Percentiles rank a stretch among this genome's conserved stretches.
These are phyloP conservation scores for Epichloe glyceriae DNA, from an alignment of 2,329 filamentous ascomycete genomes.

Conservation along the genomic window DNA sequence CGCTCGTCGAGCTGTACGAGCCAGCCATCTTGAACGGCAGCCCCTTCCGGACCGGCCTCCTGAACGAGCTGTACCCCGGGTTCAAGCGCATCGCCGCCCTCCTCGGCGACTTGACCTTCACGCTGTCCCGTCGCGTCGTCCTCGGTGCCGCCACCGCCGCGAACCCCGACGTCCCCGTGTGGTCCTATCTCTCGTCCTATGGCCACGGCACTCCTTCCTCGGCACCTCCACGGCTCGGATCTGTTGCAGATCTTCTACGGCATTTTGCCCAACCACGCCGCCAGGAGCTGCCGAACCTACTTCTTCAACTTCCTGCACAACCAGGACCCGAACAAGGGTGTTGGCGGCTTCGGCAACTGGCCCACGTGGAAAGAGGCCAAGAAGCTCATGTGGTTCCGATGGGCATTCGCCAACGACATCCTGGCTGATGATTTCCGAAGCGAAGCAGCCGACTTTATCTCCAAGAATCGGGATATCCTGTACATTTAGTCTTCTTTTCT, in stretches of 20 bases:
- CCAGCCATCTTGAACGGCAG: conserved; percentile 44
- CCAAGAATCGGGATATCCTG: conserved; percentile 12
- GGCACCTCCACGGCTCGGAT: conserved; percentile 65
- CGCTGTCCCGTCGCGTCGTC: conserved; percentile 53
- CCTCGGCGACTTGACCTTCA: conserved; percentile 64
- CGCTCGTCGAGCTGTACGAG: conserved; percentile 50
- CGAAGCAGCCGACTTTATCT: conserved; percentile 16
- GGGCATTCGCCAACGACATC: conserved; percentile 16
- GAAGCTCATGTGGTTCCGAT: conserved; percentile 37
- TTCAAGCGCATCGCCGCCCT: conserved; percentile 68
- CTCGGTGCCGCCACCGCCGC: conserved; percentile 32
- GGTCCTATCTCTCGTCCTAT: conserved; percentile 67
- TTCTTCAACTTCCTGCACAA: conserved; percentile 62
- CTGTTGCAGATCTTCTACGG: conserved; percentile 57
- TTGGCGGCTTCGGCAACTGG: conserved; percentile 26
- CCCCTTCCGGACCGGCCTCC: conserved; percentile 54
- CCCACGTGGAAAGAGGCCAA: conserved; percentile 29
- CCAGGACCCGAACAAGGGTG: conserved; percentile 52
- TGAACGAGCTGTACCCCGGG: conserved; percentile 64
- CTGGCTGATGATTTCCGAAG: conserved; percentile 26
- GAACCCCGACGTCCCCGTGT: conserved; percentile 48
- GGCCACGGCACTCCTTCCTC: conserved; percentile 53
- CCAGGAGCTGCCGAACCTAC: conserved; percentile 48
- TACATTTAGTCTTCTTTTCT: conserved; percentile 10
- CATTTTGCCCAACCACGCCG: conserved; percentile 48